These are phyloP conservation scores for Cladorrhinum sp. DNA, from an alignment of 2,329 filamentous ascomycete species.

Conservation along the genomic window DNA sequence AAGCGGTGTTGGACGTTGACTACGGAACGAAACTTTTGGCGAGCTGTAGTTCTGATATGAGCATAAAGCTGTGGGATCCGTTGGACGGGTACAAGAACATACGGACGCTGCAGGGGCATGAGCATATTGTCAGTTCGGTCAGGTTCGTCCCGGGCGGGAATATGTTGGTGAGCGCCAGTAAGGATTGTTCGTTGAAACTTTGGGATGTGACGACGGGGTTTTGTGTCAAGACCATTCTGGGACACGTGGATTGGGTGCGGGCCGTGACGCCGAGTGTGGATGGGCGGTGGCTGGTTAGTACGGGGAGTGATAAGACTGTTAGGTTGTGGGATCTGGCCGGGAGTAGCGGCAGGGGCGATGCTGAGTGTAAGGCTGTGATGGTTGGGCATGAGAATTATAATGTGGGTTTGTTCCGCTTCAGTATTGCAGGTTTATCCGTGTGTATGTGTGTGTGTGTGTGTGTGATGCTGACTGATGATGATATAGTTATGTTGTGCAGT, in stretches of 20 bases:
- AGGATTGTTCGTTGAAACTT: conserved; percentile 79
- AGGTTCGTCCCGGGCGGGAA: conserved; percentile 86
- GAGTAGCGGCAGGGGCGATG: conserved; percentile 39
- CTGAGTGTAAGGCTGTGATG: conserved; percentile 73
- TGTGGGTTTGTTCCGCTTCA: neutral
- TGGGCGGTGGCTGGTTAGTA: conserved; percentile 77
- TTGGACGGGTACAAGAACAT: conserved; percentile 93
- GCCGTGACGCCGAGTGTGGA: conserved; percentile 80
- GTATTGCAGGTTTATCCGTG: neutral
- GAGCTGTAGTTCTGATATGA: conserved; percentile 82
- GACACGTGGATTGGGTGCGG: conserved; percentile 84
- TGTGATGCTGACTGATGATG: conserved; percentile 32
- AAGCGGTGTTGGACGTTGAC: conserved; percentile 81
- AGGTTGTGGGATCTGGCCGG: conserved; percentile 80
- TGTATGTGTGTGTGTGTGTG: too few relatives aligned
- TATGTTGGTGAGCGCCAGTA: conserved; percentile 77
- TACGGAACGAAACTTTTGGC: conserved; percentile 77
- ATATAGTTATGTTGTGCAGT: conserved; percentile 77
- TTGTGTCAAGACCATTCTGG: conserved; percentile 80
- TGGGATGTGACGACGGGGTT: conserved; percentile 94
- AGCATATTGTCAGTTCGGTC: conserved; percentile 85
- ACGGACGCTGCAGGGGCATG: conserved; percentile 85
- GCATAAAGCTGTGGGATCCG: conserved; percentile 94
- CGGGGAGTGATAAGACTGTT: conserved; percentile 78
- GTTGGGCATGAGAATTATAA: conserved; percentile 73